Evolutionary conservation across 2,329 filamentous ascomycete species (phyloP).

Genomic region (Ustulina deusta): DNA sequence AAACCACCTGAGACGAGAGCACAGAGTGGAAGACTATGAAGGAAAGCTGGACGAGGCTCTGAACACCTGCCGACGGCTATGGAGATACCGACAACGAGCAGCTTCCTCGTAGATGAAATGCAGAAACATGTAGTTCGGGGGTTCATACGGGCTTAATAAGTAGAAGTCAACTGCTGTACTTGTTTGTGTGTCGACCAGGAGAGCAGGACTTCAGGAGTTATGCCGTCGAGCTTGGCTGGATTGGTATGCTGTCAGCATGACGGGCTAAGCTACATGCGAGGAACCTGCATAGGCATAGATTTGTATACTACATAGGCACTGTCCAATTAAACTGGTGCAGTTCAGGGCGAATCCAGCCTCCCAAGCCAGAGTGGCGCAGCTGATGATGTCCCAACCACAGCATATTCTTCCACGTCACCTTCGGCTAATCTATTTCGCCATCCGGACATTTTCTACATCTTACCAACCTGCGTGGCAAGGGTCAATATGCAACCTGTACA

Average conservation of each 20-base stretch:
- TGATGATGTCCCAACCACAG: not conserved
- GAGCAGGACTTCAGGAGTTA: too few relatives aligned
- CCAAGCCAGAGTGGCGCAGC: conserved; percentile 3
- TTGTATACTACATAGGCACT: not conserved
- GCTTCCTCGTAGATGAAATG: not conserved
- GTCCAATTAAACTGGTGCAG: not conserved
- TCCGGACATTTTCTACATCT: not conserved
- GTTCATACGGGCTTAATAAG: too few relatives aligned
- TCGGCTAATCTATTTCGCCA: not conserved
- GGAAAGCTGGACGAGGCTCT: not conserved
- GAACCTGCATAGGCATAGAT: too few relatives aligned
- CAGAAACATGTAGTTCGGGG: too few relatives aligned
- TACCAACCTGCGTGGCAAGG: too few relatives aligned
- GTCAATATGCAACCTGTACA: too few relatives aligned
- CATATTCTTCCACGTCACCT: not conserved
- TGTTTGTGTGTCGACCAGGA: too few relatives aligned
- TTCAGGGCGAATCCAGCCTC: not conserved
- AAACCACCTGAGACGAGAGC: conserved; percentile 24
- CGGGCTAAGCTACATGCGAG: too few relatives aligned
- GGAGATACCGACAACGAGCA: not conserved
- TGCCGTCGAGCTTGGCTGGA: too few relatives aligned
- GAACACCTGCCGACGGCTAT: conserved; percentile 2
- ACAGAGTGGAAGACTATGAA: conserved; percentile 10
- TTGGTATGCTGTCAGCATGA: too few relatives aligned
- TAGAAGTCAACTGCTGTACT: too few relatives aligned